Conservation (phyloP, 352 stramenopile genomes). For the Phytophthora vignae region DNA sequence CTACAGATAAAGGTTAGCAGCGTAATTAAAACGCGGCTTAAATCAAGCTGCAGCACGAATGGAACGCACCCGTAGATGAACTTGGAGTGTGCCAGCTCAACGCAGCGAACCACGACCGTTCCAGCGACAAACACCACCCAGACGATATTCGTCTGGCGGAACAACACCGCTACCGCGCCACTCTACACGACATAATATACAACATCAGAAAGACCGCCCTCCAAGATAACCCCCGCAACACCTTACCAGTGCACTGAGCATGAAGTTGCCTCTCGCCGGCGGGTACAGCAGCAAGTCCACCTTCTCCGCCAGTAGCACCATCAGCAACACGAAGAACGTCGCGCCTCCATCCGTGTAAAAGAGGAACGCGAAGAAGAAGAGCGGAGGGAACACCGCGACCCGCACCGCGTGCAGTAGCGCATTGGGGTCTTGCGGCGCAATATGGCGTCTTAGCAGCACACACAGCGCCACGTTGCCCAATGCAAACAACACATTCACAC, state of each 20-base stretch:
- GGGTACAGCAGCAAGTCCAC: constrained; percentile 56
- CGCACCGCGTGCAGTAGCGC: constrained; percentile 71
- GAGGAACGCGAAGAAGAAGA: constrained; percentile 91
- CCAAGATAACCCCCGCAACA: neutral
- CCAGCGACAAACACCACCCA: constrained; percentile 91
- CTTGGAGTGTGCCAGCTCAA: constrained; percentile 69
- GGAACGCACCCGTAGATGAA: constrained; percentile 74
- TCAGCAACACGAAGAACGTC: constrained; percentile 90
- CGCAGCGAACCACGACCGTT: constrained; percentile 69
- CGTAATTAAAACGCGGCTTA: neutral
- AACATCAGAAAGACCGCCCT: constrained; percentile 1
- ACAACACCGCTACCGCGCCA: constrained; percentile 78
- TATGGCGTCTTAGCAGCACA: constrained; percentile 50
- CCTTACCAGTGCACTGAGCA: constrained; percentile 70
- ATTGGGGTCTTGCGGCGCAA: constrained; percentile 54
- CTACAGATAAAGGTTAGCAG: constrained; percentile 18
- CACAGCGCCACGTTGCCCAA: constrained; percentile 64
- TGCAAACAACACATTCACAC: constrained; percentile 85
- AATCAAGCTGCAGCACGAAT: neutral
- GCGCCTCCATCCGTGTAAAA: constrained; percentile 92
- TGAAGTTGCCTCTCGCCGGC: constrained; percentile 45
- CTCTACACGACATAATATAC: constrained; percentile 46
- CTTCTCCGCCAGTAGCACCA: constrained; percentile 68
- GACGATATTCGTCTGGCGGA: constrained; percentile 93
- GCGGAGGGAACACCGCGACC: constrained; percentile 79